phyloP scores from a whole-genome alignment of 176 grass and related monocot genomes.

The Areca catechu region DNA sequence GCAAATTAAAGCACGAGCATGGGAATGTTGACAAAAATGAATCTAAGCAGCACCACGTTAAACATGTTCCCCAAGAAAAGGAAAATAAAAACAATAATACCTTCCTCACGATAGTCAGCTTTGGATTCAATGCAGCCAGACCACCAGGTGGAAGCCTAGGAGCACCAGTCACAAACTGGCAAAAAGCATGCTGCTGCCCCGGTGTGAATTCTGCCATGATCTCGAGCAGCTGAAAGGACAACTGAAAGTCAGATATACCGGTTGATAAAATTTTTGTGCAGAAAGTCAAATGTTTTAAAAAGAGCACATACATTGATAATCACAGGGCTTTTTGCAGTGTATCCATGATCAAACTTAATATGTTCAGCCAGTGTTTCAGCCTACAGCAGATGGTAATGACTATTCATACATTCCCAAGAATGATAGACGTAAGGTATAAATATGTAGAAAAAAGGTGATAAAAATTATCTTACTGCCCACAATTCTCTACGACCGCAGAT shows the following conservation, averaged over 20 bases:
- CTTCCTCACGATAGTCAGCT: constrained; percentile 87
- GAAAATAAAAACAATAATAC: constrained; percentile 13
- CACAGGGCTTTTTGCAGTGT: constrained; percentile 73
- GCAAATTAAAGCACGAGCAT: too few relatives aligned
- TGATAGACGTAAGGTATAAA: too few relatives aligned
- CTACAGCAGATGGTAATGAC: constrained; percentile 27
- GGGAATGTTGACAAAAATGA: too few relatives aligned
- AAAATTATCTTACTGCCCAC: constrained; percentile 51
- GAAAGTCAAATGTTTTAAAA: too few relatives aligned
- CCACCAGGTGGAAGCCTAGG: constrained; percentile 86
- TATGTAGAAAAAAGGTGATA: not conserved
- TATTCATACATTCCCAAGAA: not conserved
- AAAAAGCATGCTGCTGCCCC: constrained; percentile 81
- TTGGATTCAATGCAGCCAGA: constrained; percentile 68
- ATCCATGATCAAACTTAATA: constrained; percentile 98
- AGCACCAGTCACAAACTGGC: constrained; percentile 87
- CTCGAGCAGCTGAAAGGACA: constrained; percentile 55
- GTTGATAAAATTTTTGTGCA: too few relatives aligned
- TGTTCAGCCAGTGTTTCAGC: constrained; percentile 62
- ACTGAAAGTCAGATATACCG: constrained; percentile 12
- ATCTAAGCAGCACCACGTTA: too few relatives aligned
- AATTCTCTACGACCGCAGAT: constrained; percentile 73
- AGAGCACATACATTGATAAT: constrained; percentile 58
- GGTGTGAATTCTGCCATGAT: constrained; percentile 79
- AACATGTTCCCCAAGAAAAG: too few relatives aligned